A percentile compares a stretch with the other conserved stretches of the same genome.
These are phyloP conservation scores for Nothophytophthora sp. DNA, from an alignment of 352 stramenopile genomes.

Conservation along the genomic window DNA sequence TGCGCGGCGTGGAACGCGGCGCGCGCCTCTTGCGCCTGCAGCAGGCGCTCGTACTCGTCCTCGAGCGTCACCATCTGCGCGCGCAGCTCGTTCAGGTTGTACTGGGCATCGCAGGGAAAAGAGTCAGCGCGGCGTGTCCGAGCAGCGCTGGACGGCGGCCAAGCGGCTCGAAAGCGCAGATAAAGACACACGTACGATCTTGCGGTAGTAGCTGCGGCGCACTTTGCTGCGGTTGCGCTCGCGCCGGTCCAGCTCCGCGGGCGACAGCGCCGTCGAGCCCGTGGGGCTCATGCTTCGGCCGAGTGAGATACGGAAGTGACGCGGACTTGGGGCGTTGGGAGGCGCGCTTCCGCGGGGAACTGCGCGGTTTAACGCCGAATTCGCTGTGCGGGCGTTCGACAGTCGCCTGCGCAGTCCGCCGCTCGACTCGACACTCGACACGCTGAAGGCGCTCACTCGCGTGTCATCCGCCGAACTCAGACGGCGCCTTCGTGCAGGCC, in stretches of 20 bases:
- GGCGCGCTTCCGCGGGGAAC: too few species aligned
- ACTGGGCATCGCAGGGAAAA: conserved; percentile 14
- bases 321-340: conserved; percentile 1
- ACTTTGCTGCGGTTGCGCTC: conserved; percentile 58
- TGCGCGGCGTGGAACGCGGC: conserved; percentile 12
- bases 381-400: too few species aligned
- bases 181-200: conserved; percentile 52
- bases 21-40: conserved; percentile 28
- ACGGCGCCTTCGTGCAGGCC: too few species aligned
- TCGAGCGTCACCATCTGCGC: conserved; percentile 46
- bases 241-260: conserved; percentile 39
- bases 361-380: too few species aligned
- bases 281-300: too few species aligned
- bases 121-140: not conserved
- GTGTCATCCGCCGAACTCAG: too few species aligned
- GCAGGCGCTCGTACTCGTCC: conserved; percentile 41
- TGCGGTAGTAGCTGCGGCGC: conserved; percentile 54
- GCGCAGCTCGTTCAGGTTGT: conserved; percentile 46
- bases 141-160: not conserved
- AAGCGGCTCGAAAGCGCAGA: too few species aligned
- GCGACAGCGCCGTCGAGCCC: conserved; percentile 22
- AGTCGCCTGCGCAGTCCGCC: too few species aligned
- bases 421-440: too few species aligned
- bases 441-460: too few species aligned
- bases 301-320: not conserved